Conservation (phyloP, 2,329 filamentous ascomycete species). For the Helicocarpus griseus region DNA sequence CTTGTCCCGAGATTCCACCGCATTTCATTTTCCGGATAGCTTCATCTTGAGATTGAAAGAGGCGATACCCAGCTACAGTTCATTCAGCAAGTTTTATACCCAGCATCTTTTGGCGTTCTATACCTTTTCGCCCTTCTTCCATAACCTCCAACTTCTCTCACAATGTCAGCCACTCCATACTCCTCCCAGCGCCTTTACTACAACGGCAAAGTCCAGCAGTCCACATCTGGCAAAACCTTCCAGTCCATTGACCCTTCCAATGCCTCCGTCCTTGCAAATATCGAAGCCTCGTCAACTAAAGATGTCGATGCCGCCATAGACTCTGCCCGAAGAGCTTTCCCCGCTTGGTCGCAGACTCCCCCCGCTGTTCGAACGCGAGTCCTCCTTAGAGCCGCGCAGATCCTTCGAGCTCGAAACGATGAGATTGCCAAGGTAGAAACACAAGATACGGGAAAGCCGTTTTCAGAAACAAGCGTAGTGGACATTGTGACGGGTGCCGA, state of each 20-base stretch:
- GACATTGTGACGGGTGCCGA: conserved; percentile 77
- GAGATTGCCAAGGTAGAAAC: conserved; percentile 71
- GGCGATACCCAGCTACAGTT: not conserved
- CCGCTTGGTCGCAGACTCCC: conserved; percentile 65
- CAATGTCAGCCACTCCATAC: conserved; percentile 30
- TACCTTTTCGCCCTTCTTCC: conserved; percentile 35
- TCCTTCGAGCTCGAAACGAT: conserved; percentile 69
- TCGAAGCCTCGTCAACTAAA: conserved; percentile 57
- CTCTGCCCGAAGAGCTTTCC: conserved; percentile 63
- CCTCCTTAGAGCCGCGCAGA: conserved; percentile 62
- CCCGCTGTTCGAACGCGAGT: conserved; percentile 66
- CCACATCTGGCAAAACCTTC: conserved; percentile 54
- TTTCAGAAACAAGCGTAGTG: conserved; percentile 72
- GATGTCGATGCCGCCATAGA: conserved; percentile 64
- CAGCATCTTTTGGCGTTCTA: conserved; percentile 17
- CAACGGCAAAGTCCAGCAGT: conserved; percentile 57
- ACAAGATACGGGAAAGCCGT: conserved; percentile 77
- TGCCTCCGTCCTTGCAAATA: conserved; percentile 56
- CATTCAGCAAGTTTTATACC: not conserved
- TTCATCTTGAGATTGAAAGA: not conserved
- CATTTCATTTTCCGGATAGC: not conserved
- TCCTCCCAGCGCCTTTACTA: conserved; percentile 60
- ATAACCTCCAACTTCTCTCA: conserved; percentile 51
- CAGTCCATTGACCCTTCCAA: conserved; percentile 66
- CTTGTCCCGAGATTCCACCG: not conserved